Percentiles rank a stretch among this genome's conserved stretches.
phyloP scores from a whole-genome alignment of 768 basidiomycete genomes.

The Macrocybe gigantea region DNA sequence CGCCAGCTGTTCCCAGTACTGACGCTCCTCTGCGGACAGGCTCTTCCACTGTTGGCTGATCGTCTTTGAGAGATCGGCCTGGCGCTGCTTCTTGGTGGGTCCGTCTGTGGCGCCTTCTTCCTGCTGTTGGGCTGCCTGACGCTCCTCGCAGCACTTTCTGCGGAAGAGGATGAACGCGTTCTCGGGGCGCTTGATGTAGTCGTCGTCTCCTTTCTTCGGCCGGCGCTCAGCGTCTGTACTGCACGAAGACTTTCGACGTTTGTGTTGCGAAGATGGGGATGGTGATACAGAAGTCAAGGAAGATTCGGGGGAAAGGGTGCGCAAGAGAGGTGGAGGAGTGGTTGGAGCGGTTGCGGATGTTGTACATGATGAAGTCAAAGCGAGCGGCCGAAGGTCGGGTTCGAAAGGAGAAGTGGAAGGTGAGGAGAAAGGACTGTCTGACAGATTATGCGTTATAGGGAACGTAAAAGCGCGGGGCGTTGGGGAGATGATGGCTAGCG shows the following conservation, averaged over 20 bases:
- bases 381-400: slow-evolving; percentile 56
- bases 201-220: slow-evolving; percentile 71
- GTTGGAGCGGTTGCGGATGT: slow-evolving; percentile 18
- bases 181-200: slow-evolving; percentile 80
- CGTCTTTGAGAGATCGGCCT: slow-evolving; percentile 72
- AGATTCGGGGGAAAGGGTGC: slow-evolving; percentile 37
- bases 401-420: slow-evolving; percentile 71
- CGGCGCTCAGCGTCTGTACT: slow-evolving; percentile 46
- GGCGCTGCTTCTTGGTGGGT: slow-evolving; percentile 61
- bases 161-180: slow-evolving; percentile 86
- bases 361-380: slow-evolving; percentile 39
- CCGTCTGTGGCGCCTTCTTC: slow-evolving; percentile 36
- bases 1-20: slow-evolving; percentile 71
- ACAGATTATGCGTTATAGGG: slow-evolving; percentile 53
- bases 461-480: slow-evolving; percentile 70
- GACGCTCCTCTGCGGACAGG: slow-evolving; percentile 56
- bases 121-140: slow-evolving; percentile 38
- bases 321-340: slow-evolving; percentile 23
- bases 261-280: slow-evolving; percentile 27
- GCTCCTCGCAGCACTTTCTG: slow-evolving; percentile 70
- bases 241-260: slow-evolving; percentile 47
- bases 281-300: slow-evolving; percentile 33
- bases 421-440: slow-evolving; percentile 66
- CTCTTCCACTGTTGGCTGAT: slow-evolving; percentile 80
- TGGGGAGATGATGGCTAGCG: slow-evolving; percentile 58